These are phyloP conservation scores for Cutaneotrichosporon cavernicola DNA, from an alignment of 1,284 basidiomycete species.

Conservation along the genomic window DNA sequence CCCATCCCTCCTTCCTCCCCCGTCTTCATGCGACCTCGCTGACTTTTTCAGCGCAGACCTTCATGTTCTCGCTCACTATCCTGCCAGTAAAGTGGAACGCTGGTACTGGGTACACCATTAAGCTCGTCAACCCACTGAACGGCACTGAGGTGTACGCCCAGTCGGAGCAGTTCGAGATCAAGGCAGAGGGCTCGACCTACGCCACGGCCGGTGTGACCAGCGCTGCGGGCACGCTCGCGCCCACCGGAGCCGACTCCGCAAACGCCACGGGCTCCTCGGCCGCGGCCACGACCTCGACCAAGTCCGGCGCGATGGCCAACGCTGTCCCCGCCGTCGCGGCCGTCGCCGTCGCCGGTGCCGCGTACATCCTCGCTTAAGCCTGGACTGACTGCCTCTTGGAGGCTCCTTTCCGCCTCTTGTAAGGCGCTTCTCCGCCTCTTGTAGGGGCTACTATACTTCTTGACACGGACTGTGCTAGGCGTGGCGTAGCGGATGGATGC, in stretches of 20 bases:
- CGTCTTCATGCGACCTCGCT: neutral
- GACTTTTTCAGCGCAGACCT: slow-evolving; percentile 8
- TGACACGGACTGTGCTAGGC: slow-evolving; percentile 1
- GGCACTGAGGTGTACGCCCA: slow-evolving; percentile 62
- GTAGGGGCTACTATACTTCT: neutral
- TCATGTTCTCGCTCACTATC: slow-evolving; percentile 6
- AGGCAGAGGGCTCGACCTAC: slow-evolving; percentile 63
- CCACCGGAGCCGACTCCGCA: neutral
- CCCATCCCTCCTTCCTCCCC: neutral
- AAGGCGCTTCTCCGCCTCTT: neutral
- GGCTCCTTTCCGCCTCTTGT: neutral
- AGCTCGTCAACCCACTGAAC: slow-evolving; percentile 63
- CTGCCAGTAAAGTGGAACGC: slow-evolving; percentile 19
- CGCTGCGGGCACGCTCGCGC: neutral
- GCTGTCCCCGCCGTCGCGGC: slow-evolving; percentile 11
- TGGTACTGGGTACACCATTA: slow-evolving; percentile 59
- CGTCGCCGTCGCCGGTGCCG: slow-evolving; percentile 17
- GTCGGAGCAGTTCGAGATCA: slow-evolving; percentile 67
- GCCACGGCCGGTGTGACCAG: slow-evolving; percentile 50
- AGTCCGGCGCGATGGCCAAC: slow-evolving; percentile 5
- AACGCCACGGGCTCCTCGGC: slow-evolving; percentile 2
- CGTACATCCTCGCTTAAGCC: slow-evolving; percentile 18
- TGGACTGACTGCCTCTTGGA: too few relatives aligned
- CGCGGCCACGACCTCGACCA: neutral
- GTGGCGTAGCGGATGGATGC: slow-evolving; percentile 2